These are phyloP conservation scores for Cystoisospora suis DNA, from an alignment of 169 alveolate genomes.

Conservation along the genomic window DNA sequence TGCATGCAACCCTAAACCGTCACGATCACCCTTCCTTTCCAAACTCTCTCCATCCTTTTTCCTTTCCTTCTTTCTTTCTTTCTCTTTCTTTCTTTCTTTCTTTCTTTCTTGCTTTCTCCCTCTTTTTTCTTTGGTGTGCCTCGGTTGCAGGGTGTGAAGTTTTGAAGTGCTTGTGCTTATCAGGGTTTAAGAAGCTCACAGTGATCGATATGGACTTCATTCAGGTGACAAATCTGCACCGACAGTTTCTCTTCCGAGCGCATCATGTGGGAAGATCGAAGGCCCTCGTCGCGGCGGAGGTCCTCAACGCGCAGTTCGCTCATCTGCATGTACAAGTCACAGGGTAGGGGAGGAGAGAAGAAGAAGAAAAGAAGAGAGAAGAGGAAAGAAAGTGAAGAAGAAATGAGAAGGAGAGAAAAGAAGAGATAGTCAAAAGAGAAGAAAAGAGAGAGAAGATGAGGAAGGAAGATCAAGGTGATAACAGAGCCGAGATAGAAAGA, in stretches of 20 bases:
- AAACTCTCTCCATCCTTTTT: not conserved
- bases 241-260: constrained; percentile 90
- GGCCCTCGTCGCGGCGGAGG: constrained; percentile 88
- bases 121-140: not conserved
- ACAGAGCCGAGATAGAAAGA: too few relatives aligned
- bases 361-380: not conserved
- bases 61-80: not conserved
- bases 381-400: not conserved
- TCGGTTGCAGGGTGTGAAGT: constrained; percentile 94
- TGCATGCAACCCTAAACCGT: too few relatives aligned
- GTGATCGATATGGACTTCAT: constrained; percentile 96
- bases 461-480: too few relatives aligned
- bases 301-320: constrained; percentile 74
- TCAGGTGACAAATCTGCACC: constrained; percentile 95
- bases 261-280: constrained; percentile 88
- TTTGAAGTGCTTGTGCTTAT: constrained; percentile 89
- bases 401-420: not conserved
- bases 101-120: not conserved
- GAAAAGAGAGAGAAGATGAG: too few relatives aligned
- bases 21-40: too few relatives aligned
- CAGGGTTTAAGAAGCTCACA: constrained; percentile 91
- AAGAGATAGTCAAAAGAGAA: too few relatives aligned
- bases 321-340: constrained; percentile 68
- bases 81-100: not conserved
- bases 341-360: not conserved